phyloP scores from a whole-genome alignment of 768 basidiomycete species.

The Cyathus striatus region DNA sequence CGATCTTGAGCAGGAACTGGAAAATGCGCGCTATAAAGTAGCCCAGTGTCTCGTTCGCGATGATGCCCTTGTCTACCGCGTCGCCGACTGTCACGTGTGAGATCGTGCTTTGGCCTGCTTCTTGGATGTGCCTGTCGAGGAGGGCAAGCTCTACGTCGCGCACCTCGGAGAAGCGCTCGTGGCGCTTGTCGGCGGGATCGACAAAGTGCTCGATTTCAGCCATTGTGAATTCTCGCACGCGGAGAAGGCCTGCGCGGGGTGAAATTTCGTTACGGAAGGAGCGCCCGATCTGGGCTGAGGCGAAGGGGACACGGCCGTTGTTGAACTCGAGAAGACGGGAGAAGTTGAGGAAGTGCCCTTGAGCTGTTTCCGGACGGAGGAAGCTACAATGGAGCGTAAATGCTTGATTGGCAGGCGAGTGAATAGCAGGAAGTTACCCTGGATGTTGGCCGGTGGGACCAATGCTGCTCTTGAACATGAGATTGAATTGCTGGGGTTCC shows the following conservation, averaged over 20 bases:
- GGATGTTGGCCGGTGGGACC: conserved; percentile 97
- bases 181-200: conserved; percentile 88
- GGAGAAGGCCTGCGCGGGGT: conserved; percentile 90
- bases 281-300: conserved; percentile 94
- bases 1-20: conserved; percentile 86
- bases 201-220: conserved; percentile 99
- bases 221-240: conserved; percentile 99
- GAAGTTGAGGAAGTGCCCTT: conserved; percentile 99
- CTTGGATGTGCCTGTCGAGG: conserved; percentile 82
- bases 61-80: conserved; percentile 78
- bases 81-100: conserved; percentile 76
- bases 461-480: conserved; percentile 98
- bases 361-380: conserved; percentile 96
- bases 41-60: conserved; percentile 96
- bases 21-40: conserved; percentile 95
- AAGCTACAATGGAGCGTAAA: conserved; percentile 36
- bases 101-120: conserved; percentile 61
- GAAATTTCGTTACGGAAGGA: conserved; percentile 98
- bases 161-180: conserved; percentile 79
- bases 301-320: conserved; percentile 94
- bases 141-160: conserved; percentile 70
- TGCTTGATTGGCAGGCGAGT: conserved; percentile 3
- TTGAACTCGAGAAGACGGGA: conserved; percentile 95
- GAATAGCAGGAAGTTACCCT: conserved; percentile 49
- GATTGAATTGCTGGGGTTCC: conserved; percentile 94